Conservation (phyloP, 768 basidiomycete species). For the Steccherinum ochraceum region DNA sequence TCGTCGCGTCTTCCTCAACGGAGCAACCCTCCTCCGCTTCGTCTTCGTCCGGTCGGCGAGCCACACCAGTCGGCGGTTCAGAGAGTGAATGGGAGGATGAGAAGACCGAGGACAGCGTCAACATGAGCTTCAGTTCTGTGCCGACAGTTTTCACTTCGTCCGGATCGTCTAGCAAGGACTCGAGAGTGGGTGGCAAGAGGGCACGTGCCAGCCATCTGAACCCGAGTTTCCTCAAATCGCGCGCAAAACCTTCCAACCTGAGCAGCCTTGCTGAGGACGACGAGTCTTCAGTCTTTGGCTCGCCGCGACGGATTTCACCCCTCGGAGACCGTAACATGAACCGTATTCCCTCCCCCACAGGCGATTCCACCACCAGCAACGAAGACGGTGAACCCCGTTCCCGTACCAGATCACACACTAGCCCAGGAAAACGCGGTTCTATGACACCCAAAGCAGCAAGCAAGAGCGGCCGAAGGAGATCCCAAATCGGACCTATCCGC, state of each 20-base stretch:
- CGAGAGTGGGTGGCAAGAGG: constrained; percentile 29
- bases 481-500: constrained; percentile 72
- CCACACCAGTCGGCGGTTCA: constrained; percentile 35
- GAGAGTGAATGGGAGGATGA: constrained; percentile 92
- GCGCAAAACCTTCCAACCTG: constrained; percentile 38
- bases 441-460: constrained; percentile 35
- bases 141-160: constrained; percentile 10
- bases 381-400: not conserved
- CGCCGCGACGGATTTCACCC: constrained; percentile 30
- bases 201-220: constrained; percentile 65
- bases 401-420: constrained; percentile 24
- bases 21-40: constrained; percentile 9
- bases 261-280: constrained; percentile 70
- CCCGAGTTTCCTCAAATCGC: constrained; percentile 56
- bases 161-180: not conserved
- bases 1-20: not conserved
- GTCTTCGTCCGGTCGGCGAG: constrained; percentile 10
- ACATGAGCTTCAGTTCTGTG: constrained; percentile 41
- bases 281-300: constrained; percentile 31
- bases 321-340: constrained; percentile 70
- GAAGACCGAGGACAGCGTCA: constrained; percentile 73
- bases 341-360: constrained; percentile 27
- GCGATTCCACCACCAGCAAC: constrained; percentile 22
- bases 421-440: constrained; percentile 46
- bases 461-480: constrained; percentile 50